Percentiles rank a stretch among this genome's conserved stretches.
Conservation (phyloP, 2,329 filamentous ascomycete species). For the Magnaporthales sp. region DNA sequence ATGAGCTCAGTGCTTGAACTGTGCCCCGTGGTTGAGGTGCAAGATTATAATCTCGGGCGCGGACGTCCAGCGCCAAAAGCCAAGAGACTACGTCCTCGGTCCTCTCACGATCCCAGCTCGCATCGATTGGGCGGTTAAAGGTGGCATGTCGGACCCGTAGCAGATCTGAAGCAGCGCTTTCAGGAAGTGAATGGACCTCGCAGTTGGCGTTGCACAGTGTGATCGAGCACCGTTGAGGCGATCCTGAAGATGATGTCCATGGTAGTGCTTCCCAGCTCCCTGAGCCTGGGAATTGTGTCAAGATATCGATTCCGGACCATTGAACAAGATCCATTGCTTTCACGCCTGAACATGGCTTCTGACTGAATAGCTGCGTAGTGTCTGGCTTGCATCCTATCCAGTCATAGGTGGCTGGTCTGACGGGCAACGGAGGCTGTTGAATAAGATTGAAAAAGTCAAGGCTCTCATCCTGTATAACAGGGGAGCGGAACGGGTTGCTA, state of each 20-base stretch:
- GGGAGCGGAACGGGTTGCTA: background rate
- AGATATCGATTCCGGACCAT: conserved; percentile 17
- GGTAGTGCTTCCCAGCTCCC: conserved; percentile 8
- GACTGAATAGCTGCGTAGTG: background rate
- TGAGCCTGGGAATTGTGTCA: conserved; percentile 10
- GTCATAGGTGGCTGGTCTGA: background rate
- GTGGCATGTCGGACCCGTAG: background rate
- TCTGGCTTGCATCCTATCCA: background rate
- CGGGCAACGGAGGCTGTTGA: background rate
- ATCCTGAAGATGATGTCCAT: conserved; percentile 10
- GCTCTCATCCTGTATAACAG: background rate
- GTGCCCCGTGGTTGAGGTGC: background rate
- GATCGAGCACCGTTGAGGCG: background rate
- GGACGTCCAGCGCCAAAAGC: conserved; percentile 3
- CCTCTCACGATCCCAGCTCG: background rate
- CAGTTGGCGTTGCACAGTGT: background rate
- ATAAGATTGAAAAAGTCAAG: background rate
- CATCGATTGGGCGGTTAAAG: background rate
- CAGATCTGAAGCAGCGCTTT: background rate
- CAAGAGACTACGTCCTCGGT: conserved; percentile 3
- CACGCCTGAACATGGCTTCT: background rate
- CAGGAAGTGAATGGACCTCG: background rate
- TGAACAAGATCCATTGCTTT: conserved; percentile 9
- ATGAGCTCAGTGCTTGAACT: background rate
- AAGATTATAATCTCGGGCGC: background rate